Base-by-base conservation (phyloP, 495 filamentous ascomycete genomes). In the Podospora fimiseda region DNA sequence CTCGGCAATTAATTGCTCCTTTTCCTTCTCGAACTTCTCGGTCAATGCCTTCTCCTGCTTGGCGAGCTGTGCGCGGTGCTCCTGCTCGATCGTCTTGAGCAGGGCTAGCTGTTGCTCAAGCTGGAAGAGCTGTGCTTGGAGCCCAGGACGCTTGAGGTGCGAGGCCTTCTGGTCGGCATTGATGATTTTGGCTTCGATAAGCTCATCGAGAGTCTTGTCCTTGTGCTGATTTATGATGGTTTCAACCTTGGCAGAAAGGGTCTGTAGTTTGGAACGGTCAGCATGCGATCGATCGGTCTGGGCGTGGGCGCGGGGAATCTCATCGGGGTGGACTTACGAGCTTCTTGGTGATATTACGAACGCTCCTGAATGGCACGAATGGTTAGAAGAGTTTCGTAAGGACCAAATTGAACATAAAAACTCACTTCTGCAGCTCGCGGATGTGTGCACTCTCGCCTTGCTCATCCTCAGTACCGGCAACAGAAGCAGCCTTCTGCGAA, bases 121-220 rank as follows among this genome's bases (percentile, higher is more conserved):
- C 69, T 93, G 86, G 21, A 78, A 68, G 43, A 90, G 73, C 57
- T 85, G 79, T 22, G 82, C 79, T 62, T 89, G 86, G 13, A 96
- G 81, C 14, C 77, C 68, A n/a, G 93, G 92, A 65, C 95, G 97
- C 80, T 94, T 95, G 55, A 86, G 71, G 20, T 83, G 81, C 70
- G 96, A 87, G 7, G 86, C 83, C 68, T 90, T 94, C 69, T 97
- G 90, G 69, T 99, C 94, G 59, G 71, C 58, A 65, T 97, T 99
- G 77, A 99, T 91, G 67, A 92, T 87, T 72, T 86, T 88, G 48
- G 78, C 66, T 8, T 76, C 70, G 13, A 96, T 84, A 23, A 96
- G 81, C n/a, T 93, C 82, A 49, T 96, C 91, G 43, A 96, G 82
- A 2, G 81, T 79, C 67, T 84, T 84, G 60, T 69, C 80, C 23